Conservation (phyloP, 2,329 filamentous ascomycete genomes). For the Pseudogymnoascus sp. region DNA sequence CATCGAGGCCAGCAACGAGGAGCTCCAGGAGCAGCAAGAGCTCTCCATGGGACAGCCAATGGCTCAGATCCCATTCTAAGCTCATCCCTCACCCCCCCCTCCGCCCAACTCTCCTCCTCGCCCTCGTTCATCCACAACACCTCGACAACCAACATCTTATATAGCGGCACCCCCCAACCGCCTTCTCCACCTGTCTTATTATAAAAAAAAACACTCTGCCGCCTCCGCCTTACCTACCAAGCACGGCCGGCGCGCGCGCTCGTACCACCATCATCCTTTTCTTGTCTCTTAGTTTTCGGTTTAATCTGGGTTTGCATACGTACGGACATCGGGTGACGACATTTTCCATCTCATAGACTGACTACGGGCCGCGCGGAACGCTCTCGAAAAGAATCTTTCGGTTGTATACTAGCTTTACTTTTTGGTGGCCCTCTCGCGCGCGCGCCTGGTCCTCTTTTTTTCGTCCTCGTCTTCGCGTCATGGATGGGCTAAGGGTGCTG, state of each 20-base stretch:
- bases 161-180: neutral
- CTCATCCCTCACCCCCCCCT: neutral
- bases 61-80: slow-evolving; percentile 54
- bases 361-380: neutral
- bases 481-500: neutral
- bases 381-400: neutral
- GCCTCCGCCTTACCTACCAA: neutral
- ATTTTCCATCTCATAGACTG: slow-evolving; percentile 5
- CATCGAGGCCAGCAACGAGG: slow-evolving; percentile 76
- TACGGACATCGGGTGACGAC: neutral
- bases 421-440: neutral
- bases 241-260: neutral
- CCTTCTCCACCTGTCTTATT: slow-evolving; percentile 8
- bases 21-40: slow-evolving; percentile 80
- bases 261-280: slow-evolving; percentile 1
- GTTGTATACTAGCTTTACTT: slow-evolving; percentile 8
- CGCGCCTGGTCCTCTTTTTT: neutral
- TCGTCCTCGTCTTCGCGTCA: neutral
- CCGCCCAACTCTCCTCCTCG: neutral
- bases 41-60: slow-evolving; percentile 39
- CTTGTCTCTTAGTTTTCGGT: slow-evolving; percentile 2
- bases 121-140: slow-evolving; percentile 4
- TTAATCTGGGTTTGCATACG: slow-evolving; percentile 6
- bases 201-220: neutral
- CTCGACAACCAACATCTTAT: neutral